phyloP scores from a whole-genome alignment of 2,329 filamentous ascomycete species.

The Microcyclosporella mali region DNA sequence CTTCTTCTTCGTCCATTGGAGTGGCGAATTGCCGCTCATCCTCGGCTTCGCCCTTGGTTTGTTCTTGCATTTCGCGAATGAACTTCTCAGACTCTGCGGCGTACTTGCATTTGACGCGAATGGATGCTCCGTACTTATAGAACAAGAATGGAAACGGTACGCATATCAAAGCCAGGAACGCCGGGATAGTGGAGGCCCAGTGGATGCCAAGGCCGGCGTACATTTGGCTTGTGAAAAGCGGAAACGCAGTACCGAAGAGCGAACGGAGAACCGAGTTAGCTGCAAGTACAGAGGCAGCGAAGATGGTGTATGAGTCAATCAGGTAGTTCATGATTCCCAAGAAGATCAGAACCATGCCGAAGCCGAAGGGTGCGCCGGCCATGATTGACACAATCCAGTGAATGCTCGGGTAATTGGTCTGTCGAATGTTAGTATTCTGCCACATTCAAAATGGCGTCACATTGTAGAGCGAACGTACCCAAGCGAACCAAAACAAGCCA shows the following conservation, averaged over 20 bases:
- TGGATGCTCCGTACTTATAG: slow-evolving; percentile 58
- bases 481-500: slow-evolving; percentile 63
- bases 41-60: slow-evolving; percentile 5
- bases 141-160: slow-evolving; percentile 71
- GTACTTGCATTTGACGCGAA: slow-evolving; percentile 64
- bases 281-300: slow-evolving; percentile 63
- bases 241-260: slow-evolving; percentile 71
- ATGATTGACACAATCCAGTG: slow-evolving; percentile 52
- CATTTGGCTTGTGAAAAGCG: slow-evolving; percentile 68
- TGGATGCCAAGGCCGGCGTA: slow-evolving; percentile 47
- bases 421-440: too few species aligned
- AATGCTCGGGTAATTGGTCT: slow-evolving; percentile 49
- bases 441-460: too few species aligned
- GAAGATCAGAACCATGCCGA: slow-evolving; percentile 61
- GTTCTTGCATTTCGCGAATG: slow-evolving; percentile 43
- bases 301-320: slow-evolving; percentile 59
- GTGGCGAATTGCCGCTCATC: slow-evolving; percentile 3
- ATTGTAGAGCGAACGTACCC: slow-evolving; percentile 31
- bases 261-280: slow-evolving; percentile 76
- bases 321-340: slow-evolving; percentile 61
- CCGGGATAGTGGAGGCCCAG: slow-evolving; percentile 69
- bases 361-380: slow-evolving; percentile 49
- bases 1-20: slow-evolving; percentile 7
- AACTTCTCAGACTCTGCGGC: slow-evolving; percentile 60
- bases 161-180: slow-evolving; percentile 65